phyloP scores from a whole-genome alignment of 2,329 filamentous ascomycete genomes.

The Trichophyton simii region DNA sequence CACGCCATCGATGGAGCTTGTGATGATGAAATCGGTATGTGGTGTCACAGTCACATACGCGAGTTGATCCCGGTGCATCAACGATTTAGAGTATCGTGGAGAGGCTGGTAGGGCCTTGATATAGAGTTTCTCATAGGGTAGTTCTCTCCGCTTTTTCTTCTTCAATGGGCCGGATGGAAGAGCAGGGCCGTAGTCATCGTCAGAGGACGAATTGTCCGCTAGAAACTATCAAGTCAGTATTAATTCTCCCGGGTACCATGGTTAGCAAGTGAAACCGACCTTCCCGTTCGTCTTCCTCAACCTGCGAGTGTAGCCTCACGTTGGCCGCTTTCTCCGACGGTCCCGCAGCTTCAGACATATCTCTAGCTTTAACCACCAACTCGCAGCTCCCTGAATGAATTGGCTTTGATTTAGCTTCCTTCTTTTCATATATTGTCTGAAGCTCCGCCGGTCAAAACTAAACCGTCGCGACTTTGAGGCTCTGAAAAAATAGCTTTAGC shows the following conservation, averaged over 20 bases:
- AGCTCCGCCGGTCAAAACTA: neutral
- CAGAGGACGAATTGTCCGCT: constrained; percentile 54
- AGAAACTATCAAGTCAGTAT: neutral
- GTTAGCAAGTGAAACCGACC: neutral
- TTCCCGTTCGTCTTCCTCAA: constrained; percentile 2
- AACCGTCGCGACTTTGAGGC: neutral
- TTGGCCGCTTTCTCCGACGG: neutral
- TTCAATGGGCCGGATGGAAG: constrained; percentile 71
- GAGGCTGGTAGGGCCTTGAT: constrained; percentile 75
- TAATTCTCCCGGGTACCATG: neutral
- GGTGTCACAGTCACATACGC: constrained; percentile 81
- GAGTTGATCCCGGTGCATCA: constrained; percentile 97
- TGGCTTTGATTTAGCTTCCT: neutral
- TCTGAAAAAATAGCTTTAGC: neutral
- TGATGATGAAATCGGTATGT: constrained; percentile 87
- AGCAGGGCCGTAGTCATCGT: constrained; percentile 87
- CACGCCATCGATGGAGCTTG: constrained; percentile 83
- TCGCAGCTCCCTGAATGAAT: neutral
- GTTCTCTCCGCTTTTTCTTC: constrained; percentile 70
- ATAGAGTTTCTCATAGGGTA: constrained; percentile 93
- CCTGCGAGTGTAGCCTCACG: constrained; percentile 3
- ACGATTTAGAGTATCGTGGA: constrained; percentile 75
- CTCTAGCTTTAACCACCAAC: neutral
- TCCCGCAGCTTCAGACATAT: neutral
- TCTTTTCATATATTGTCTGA: neutral